Evolutionary conservation across 1,139 yeast species (phyloP), one percentile per base, ranked within the genome.

Genomic region (Taiozyma sp.): DNA sequence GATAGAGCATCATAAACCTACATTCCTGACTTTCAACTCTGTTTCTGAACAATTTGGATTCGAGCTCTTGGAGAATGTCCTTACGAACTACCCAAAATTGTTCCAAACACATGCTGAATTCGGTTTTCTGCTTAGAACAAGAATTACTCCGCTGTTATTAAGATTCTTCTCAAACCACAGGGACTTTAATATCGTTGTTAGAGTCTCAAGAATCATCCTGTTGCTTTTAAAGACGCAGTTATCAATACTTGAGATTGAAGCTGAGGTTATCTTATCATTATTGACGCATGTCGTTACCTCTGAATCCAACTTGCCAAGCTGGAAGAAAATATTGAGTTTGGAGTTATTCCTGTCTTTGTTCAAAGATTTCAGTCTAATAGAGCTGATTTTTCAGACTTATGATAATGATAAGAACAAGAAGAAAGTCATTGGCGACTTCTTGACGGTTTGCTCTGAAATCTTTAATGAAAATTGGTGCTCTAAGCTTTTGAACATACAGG

Each of bases 201-300:
- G 98, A 55, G 85, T 88, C 7, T 80, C 89, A 51, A 74, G 98
- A 51, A 76, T 90, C 14, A 73, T 88, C 13, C 75, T 77, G 46
- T 70, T 88, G 6, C 65, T 90, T 44, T 68, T 90, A 14, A 71
- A 79, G 21, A 74, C 81, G 11, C 90, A 85, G 54, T 72, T 89
- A 41, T 67, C 73, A 0, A 76, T 81, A 16, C 68, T 91, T 37
- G 83, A 80, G 48, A 77, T 87, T 41, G 97, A 91, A 65, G 76
- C 88, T 32, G 97, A 89, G 62, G 89, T 89, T 8, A 80, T 91
- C 1, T 67, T 91, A 24, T 83, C 95, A 0, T 73, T 85, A 42
- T 68, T 90, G 40, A 86, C 87, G 30, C 96, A 88, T 60, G 75
- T 80, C 43, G 65, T 88, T 10, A 73, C 78, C 1, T 66, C 69